phyloP scores from a whole-genome alignment of 306 rosid species.

The Rosa multiflora region DNA sequence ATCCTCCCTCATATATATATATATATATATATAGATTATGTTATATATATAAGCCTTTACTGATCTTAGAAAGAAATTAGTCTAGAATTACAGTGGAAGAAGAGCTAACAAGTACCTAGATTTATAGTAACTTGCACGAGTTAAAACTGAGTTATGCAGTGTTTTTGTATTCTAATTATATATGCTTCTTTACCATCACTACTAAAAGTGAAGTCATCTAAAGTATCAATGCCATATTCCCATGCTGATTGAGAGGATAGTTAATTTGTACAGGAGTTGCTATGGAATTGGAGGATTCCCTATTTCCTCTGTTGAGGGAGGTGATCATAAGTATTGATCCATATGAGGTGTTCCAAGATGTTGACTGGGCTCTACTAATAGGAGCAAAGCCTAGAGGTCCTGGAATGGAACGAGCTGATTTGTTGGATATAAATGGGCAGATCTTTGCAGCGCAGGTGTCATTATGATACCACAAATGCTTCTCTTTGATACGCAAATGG shows the following conservation, averaged over 20 bases:
- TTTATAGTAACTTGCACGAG: constrained; percentile 1
- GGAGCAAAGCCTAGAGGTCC: constrained; percentile 99
- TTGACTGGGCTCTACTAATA: constrained; percentile 87
- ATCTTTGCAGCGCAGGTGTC: constrained; percentile 81
- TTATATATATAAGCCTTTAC: not conserved
- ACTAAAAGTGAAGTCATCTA: not conserved
- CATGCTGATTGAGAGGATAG: not conserved
- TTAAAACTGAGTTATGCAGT: not conserved
- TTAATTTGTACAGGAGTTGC: constrained; percentile 73
- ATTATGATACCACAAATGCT: not conserved
- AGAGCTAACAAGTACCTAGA: not conserved
- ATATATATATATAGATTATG: no score
- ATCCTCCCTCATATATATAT: no score
- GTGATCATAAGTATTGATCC: constrained; percentile 86
- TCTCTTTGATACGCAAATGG: constrained; percentile 1
- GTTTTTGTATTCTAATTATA: not conserved
- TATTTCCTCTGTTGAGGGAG: constrained; percentile 89
- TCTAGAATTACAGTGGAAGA: not conserved
- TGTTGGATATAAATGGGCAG: constrained; percentile 87
- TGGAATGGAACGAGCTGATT: constrained; percentile 88
- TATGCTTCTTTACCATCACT: not conserved
- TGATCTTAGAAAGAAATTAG: not conserved
- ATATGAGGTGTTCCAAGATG: constrained; percentile 94
- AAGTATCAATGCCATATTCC: not conserved
- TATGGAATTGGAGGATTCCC: constrained; percentile 95